Conservation (phyloP, 208 protist genomes). For the Acanthamoeba healyi region DNA sequence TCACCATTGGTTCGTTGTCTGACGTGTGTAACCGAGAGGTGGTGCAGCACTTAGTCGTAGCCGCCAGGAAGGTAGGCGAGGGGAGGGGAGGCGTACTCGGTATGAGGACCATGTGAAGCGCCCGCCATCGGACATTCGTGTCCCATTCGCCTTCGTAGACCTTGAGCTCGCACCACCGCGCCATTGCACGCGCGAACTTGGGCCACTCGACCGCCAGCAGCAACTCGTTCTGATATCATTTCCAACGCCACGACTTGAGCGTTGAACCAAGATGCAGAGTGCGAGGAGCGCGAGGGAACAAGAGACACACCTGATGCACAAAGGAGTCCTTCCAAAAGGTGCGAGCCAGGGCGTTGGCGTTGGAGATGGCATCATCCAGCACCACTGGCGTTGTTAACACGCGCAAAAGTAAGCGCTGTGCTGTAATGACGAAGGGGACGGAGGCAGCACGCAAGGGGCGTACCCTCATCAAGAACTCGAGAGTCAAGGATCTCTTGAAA, state of each 20-base stretch:
- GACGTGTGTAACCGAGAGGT: neutral
- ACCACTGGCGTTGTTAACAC: neutral
- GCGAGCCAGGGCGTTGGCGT: neutral
- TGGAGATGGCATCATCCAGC: constrained; percentile 10
- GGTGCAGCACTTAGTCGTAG: no score
- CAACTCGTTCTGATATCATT: neutral
- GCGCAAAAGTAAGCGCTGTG: neutral
- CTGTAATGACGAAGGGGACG: no score
- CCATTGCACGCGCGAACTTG: neutral
- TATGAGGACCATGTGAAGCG: neutral
- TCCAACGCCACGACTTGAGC: neutral
- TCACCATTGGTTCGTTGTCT: constrained; percentile 19
- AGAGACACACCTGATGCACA: neutral
- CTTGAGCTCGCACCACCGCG: neutral
- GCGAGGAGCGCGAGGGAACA: neutral
- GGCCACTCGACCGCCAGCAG: neutral
- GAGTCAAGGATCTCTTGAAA: constrained; percentile 53
- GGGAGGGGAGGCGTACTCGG: neutral
- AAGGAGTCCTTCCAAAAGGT: constrained; percentile 67
- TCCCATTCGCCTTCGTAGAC: neutral
- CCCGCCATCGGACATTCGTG: neutral
- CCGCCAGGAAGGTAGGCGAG: no score
- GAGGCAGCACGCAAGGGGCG: no score
- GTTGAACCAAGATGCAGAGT: no score
- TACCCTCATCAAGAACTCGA: constrained; percentile 20